Evolutionary conservation across 2,329 filamentous ascomycete species (phyloP), one percentile per base, ranked within the genome.

Genomic region (Blastomyces silverae): DNA sequence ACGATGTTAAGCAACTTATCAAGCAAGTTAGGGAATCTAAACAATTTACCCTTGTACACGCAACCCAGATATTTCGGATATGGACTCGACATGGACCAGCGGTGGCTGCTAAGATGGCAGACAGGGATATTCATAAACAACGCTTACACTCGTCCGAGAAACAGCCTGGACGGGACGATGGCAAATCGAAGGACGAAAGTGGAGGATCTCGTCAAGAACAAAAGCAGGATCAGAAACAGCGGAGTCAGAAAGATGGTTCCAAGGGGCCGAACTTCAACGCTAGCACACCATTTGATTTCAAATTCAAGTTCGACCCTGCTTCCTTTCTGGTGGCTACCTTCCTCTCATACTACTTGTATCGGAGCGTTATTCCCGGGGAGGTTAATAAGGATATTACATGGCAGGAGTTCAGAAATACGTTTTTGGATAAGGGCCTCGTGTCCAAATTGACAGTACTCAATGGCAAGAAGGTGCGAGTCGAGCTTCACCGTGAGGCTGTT

Each of bases 341-440:
- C 70, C 76, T 87, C 44, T 79, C 85, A 13, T 89, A 87, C 73
- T 80, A 89, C 64, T 74, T 87, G 59, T 88, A 86, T 76, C 80
- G 83, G 64, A 81, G 84, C 68, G 79, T 93, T 64, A 83, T 91
- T 65, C 87, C 87, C 3, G 83, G 84, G 25, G 87, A 89, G 68
- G 83, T 82, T 67, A 82, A 80, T 64, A 82, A 87, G 72, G 93
- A 99, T 74, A 97, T 99, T 66, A 97, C 94, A 64, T 99, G 92
- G 91, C 92, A 99, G 79, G 94, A 99, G 79, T 91, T 99, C 79
- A 84, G 90, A 68, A 92, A 87, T 70, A 94, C 91, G 42, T 97
- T 96, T 82, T 82, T 99, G 66, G 92, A 97, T 79, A 97, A 96
- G 82, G 94, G 94, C 8, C 83, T 99, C 31, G 92, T 99, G 25